Percentiles rank a stretch among this genome's conserved stretches.
phyloP scores from a whole-genome alignment of 768 basidiomycete genomes.

The Leccinum pellstonianum region DNA sequence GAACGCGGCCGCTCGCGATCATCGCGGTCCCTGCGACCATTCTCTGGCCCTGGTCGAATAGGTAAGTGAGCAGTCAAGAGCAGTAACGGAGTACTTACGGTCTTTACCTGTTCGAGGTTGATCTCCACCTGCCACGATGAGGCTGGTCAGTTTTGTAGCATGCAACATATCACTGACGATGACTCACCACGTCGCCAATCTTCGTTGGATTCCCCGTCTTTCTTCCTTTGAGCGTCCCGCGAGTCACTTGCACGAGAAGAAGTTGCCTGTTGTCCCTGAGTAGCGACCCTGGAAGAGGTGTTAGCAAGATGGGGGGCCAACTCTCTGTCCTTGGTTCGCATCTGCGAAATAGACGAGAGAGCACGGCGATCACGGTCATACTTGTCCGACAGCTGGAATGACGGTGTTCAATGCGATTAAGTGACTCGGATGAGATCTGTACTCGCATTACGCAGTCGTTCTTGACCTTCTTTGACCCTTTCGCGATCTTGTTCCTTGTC shows the following conservation, averaged over 20 bases:
- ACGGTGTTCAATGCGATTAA: slow-evolving; percentile 7
- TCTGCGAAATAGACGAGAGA: slow-evolving; percentile 43
- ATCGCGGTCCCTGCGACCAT: slow-evolving; percentile 52
- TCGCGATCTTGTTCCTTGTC: slow-evolving; percentile 55
- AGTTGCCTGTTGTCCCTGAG: slow-evolving; percentile 34
- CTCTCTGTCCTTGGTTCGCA: slow-evolving; percentile 70
- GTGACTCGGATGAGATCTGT: not conserved
- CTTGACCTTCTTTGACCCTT: slow-evolving; percentile 75
- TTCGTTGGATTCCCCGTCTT: slow-evolving; percentile 70
- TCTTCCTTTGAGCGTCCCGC: slow-evolving; percentile 62
- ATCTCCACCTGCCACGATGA: slow-evolving; percentile 41
- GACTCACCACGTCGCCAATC: slow-evolving; percentile 82
- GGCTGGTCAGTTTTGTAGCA: not conserved
- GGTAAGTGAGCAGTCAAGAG: slow-evolving; percentile 4
- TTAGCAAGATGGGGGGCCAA: slow-evolving; percentile 55
- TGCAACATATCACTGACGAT: slow-evolving; percentile 3
- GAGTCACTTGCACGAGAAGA: slow-evolving; percentile 55
- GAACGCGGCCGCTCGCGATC: slow-evolving; percentile 69
- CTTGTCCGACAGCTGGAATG: slow-evolving; percentile 73
- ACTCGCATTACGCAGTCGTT: slow-evolving; percentile 68
- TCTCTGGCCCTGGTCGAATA: slow-evolving; percentile 46
- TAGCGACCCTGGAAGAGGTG: slow-evolving; percentile 40
- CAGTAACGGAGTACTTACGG: slow-evolving; percentile 40
- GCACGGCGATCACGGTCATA: slow-evolving; percentile 80
- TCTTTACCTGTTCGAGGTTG: slow-evolving; percentile 54